Evolutionary conservation across 768 basidiomycete species (phyloP), one percentile per base, ranked within the genome.

Genomic region (Mycena venus): DNA sequence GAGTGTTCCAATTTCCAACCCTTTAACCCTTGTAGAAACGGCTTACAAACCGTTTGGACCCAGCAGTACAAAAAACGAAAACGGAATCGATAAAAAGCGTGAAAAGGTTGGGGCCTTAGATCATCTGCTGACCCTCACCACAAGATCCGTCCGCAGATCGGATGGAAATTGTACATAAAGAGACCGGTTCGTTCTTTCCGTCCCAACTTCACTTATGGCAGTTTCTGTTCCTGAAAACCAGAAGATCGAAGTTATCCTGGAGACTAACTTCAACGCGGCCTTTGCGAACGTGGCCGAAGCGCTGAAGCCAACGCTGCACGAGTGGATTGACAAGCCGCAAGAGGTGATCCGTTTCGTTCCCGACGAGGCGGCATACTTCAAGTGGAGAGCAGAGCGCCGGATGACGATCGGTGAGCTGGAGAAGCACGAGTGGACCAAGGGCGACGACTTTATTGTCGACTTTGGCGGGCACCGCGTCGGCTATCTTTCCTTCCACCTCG

Each of bases 381-480:
- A 64, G 62, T 64, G 62, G 62, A 64, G 62, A 49, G 62, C 44
- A 64, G 62, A 64, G 62, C 62, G 49, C 62, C 62, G 62, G 62
- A 47, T 64, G 44, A 64, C 44, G 31, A 64, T 64, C 44, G 44
- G 44, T 29, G 62, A 64, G 62, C 62, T 64, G 62, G 62, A 64
- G 42, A 64, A 64, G 42, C 62, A 64, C 21, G 62, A 64, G 62
- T 64, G 62, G 62, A 64, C 44, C 62, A 64, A 64, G 44, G 62
- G 62, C 62, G 62, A 64, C 44, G 42, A 64, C 44, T 64, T 64
- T 34, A 64, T 64, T 44, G 44, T 64, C 62, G 62, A 64, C 44
- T 64, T 64, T 34, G 62, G 62, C 31, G 62, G 62, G 47, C 62
- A 64, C 44, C 62, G 62, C 62, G 62, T 64, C 62, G 62, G 62